phyloP scores from a whole-genome alignment of 1,284 basidiomycete genomes.

The Thelephora terrestris region DNA sequence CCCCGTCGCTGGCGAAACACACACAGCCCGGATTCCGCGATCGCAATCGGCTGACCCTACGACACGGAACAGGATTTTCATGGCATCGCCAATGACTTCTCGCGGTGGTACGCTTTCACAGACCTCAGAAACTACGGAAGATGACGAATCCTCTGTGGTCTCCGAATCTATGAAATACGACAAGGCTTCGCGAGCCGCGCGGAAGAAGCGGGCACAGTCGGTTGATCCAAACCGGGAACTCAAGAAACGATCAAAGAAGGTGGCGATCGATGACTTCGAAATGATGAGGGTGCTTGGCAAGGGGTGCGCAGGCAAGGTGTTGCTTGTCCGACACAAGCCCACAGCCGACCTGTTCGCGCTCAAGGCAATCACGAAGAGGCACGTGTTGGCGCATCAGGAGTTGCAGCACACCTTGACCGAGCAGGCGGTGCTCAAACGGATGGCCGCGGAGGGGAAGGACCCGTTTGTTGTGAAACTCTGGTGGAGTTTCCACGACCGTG shows the following conservation, averaged over 20 bases:
- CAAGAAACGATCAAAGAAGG: conserved; percentile 53
- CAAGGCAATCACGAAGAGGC: conserved; percentile 94
- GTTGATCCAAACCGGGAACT: conserved; percentile 35
- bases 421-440: conserved; percentile 85
- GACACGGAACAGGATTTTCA: conserved; percentile 41
- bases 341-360: conserved; percentile 74
- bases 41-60: conserved; percentile 70
- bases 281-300: conserved; percentile 94
- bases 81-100: conserved; percentile 20
- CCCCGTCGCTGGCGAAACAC: conserved; percentile 24
- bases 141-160: conserved; percentile 47
- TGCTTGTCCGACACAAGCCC: conserved; percentile 74
- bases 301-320: conserved; percentile 91
- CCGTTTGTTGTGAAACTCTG: conserved; percentile 92
- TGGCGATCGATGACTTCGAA: conserved; percentile 85
- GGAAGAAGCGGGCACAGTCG: conserved; percentile 52
- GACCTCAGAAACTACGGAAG: conserved; percentile 36
- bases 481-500: conserved; percentile 95
- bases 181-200: conserved; percentile 19
- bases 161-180: conserved; percentile 31
- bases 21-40: conserved; percentile 41
- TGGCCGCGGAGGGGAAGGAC: conserved; percentile 73
- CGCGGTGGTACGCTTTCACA: conserved; percentile 40
- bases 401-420: conserved; percentile 93
- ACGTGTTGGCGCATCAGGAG: conserved; percentile 93